These are phyloP conservation scores for Orbilia brochopaga DNA, from an alignment of 2,329 filamentous ascomycete genomes.

Conservation along the genomic window DNA sequence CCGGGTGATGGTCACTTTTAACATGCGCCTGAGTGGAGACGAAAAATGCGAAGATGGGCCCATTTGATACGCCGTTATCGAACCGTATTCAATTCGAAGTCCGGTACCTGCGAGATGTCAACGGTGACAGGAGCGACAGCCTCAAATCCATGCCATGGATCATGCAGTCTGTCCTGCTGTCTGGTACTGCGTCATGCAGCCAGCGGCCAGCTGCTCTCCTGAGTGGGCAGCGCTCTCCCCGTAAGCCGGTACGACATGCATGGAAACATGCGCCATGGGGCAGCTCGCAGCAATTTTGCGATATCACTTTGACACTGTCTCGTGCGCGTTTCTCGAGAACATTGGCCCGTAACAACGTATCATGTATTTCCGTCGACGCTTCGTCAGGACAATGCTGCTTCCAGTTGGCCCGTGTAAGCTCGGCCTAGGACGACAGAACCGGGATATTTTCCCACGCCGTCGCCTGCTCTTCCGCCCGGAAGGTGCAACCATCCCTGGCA, in stretches of 20 bases:
- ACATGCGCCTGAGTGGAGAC: neutral
- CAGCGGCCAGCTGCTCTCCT: neutral
- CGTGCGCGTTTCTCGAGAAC: neutral
- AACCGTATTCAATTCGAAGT: too few species aligned
- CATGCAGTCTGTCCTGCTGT: neutral
- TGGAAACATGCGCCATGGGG: neutral
- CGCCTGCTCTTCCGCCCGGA: constrained; percentile 25
- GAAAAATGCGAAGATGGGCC: neutral
- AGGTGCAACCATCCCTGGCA: constrained; percentile 34
- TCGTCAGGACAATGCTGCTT: neutral
- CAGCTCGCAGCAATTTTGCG: neutral
- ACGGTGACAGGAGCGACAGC: neutral
- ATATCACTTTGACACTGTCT: neutral
- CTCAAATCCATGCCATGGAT: neutral
- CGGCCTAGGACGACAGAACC: constrained; percentile 9
- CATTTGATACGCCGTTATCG: neutral
- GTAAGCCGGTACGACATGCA: neutral
- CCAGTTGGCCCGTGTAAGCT: neutral
- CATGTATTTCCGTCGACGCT: neutral
- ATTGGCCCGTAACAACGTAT: neutral
- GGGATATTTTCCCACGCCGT: constrained; percentile 32
- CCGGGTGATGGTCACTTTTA: neutral
- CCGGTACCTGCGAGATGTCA: too few species aligned
- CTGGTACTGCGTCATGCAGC: neutral
- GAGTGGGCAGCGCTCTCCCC: neutral